Base-by-base conservation (phyloP, 2,329 filamentous ascomycete species). In the Byssochlamys sp. region DNA sequence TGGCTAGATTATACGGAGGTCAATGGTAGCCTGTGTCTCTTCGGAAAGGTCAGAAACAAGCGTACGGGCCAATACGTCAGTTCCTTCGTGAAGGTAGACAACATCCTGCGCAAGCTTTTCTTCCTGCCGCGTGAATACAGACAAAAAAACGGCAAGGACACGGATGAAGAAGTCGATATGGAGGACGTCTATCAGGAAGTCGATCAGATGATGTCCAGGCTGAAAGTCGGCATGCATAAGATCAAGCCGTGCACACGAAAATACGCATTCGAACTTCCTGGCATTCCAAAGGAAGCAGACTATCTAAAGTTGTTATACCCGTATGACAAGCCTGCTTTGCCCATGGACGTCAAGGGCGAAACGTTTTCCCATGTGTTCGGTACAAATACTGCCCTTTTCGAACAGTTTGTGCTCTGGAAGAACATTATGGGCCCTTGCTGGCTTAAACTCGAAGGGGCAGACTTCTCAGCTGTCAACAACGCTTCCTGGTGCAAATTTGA, bases 371-470 rank as follows among this genome's bases (percentile, higher is more conserved):
- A 90, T 63, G 87, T 96, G 26, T 99, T 99, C 65, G 94, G 95
- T 28, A 88, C 88, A 57, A 96, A 94, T 71, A 99, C 94, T 0
- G 85, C 90, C 1, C 80, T 99, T 0, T 99, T 99, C 66, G 94
- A 99, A 74, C 94, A 99, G 66, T 99, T 99, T 69, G 94, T 99
- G 24, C 81, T 99, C 4, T 96, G 91, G 89, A 97, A 96, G 77
- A 95, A 96, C 69, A 89, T 99, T 65, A 99, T 96, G 92, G 94
- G 94, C 1, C 94, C 94, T 29, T 97, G 94, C 72, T 99, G 94
- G 94, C 82, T 99, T 52, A 91, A 87, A 69, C 94, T 99, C 57
- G 83, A 91, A 63, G 87, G 88, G 63, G 89, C 89, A 29, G 86
- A 96, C 71, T 96, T 95, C 69, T 81, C 82, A 19, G 80, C 88